Evolutionary conservation across 1,139 yeast genomes (phyloP).

Genomic region (Yamadazyma siamensis): DNA sequence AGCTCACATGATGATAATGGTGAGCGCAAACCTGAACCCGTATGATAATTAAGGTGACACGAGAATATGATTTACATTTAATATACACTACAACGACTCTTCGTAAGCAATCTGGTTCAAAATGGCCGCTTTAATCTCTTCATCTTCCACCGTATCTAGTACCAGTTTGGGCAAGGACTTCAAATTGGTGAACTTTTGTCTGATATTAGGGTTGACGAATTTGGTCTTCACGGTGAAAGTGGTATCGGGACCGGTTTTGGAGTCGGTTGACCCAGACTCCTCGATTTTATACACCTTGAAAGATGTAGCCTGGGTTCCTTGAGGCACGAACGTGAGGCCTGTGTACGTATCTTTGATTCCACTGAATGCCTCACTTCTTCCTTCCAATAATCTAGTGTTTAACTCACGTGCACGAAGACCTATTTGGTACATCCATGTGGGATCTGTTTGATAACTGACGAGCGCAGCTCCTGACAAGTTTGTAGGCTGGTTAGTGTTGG

Average conservation of each 20-base stretch:
- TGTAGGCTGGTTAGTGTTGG: constrained; percentile 19
- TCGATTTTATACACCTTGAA: constrained; percentile 22
- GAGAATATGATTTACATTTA: too few relatives aligned
- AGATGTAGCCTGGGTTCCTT: constrained; percentile 67
- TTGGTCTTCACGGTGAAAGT: constrained; percentile 48
- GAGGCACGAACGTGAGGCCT: constrained; percentile 71
- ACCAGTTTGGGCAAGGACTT: constrained; percentile 53
- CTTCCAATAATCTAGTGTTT: constrained; percentile 60
- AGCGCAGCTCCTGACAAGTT: constrained; percentile 40
- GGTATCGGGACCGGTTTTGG: constrained; percentile 4
- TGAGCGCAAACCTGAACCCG: neutral
- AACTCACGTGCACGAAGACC: constrained; percentile 72
- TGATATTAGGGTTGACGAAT: constrained; percentile 42
- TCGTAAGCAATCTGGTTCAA: constrained; percentile 63
- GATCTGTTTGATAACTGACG: constrained; percentile 53
- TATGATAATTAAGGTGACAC: too few relatives aligned
- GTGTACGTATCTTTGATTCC: constrained; percentile 82
- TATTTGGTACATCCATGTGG: constrained; percentile 84
- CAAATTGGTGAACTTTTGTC: constrained; percentile 60
- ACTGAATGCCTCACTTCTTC: constrained; percentile 54
- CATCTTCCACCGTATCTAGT: constrained; percentile 53
- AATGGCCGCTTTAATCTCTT: constrained; percentile 58
- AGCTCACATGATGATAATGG: too few relatives aligned
- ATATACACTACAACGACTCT: constrained; percentile 11
- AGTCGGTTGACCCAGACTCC: too few relatives aligned